phyloP scores from a whole-genome alignment of 441 rosid species.

The Cnidoscolus chayamansa region DNA sequence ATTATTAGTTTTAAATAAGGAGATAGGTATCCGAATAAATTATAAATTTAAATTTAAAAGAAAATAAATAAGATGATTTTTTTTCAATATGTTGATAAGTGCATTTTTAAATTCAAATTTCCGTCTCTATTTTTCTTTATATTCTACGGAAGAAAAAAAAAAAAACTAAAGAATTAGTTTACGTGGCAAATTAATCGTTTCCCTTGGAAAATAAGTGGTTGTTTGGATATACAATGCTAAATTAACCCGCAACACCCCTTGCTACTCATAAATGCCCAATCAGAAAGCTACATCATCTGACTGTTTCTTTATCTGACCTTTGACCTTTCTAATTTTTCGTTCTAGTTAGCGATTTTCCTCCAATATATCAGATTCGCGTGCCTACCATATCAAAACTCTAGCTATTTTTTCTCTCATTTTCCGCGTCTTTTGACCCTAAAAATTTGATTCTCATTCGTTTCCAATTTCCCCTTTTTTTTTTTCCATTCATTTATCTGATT shows the following conservation, averaged over 20 bases:
- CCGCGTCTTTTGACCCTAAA: background rate
- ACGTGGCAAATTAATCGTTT: slow-evolving; percentile 3
- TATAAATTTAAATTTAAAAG: too few relatives aligned
- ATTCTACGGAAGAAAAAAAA: too few relatives aligned
- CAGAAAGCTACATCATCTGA: slow-evolving; percentile 8
- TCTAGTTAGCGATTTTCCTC: too few relatives aligned
- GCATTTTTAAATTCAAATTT: too few relatives aligned
- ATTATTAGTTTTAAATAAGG: too few relatives aligned
- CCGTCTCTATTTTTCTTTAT: too few relatives aligned
- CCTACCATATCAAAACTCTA: slow-evolving; percentile 13
- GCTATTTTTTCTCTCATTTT: background rate
- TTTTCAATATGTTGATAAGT: too few relatives aligned
- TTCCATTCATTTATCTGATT: background rate
- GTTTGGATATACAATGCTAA: background rate
- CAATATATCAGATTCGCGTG: slow-evolving; percentile 14
- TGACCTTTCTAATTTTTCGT: background rate
- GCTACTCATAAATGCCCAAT: background rate
- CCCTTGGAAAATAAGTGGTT: slow-evolving; percentile 14
- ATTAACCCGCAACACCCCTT: too few relatives aligned
- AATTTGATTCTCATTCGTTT: background rate
- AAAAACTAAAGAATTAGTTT: background rate
- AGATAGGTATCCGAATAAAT: too few relatives aligned
- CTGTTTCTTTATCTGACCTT: slow-evolving; percentile 26
- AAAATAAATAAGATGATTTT: too few relatives aligned
- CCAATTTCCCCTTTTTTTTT: background rate